A percentile compares a stretch with the other conserved stretches of the same genome.
Evolutionary conservation across 1,284 basidiomycete genomes (phyloP).

Genomic region (Cryptococcus wingfieldii): DNA sequence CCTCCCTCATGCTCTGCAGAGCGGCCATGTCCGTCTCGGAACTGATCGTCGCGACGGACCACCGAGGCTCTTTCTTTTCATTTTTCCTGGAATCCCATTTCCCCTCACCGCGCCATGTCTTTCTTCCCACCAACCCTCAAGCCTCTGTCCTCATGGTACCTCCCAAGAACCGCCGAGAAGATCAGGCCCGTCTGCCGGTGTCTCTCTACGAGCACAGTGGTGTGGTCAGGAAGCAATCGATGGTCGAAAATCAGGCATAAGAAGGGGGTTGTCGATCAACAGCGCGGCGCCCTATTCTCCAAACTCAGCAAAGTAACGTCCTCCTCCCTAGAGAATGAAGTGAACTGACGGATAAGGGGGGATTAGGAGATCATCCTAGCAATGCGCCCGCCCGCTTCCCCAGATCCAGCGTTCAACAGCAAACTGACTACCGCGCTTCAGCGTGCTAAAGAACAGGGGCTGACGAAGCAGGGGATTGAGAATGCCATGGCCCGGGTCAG

Average conservation of each 20-base stretch:
- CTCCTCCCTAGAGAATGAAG: constrained; percentile 36
- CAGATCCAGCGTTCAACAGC: constrained; percentile 62
- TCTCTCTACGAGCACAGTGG: constrained; percentile 8
- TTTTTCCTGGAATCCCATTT: neutral
- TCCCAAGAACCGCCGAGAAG: too few relatives aligned
- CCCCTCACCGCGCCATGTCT: neutral
- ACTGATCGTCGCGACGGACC: neutral
- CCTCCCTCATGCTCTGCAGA: neutral
- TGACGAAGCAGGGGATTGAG: constrained; percentile 74
- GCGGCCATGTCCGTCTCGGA: neutral
- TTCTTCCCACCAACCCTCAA: neutral
- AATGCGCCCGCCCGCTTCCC: constrained; percentile 61
- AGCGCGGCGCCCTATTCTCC: constrained; percentile 60
- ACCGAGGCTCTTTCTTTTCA: neutral
- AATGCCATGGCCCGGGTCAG: constrained; percentile 64
- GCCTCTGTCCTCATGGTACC: neutral
- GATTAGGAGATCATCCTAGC: constrained; percentile 66
- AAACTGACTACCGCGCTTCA: constrained; percentile 61
- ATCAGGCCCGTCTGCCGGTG: constrained; percentile 7
- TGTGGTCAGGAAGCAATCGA: constrained; percentile 33
- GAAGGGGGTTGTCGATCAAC: constrained; percentile 68
- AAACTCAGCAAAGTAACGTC: constrained; percentile 62
- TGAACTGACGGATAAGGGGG: neutral
- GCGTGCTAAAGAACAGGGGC: constrained; percentile 60
- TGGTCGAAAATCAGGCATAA: constrained; percentile 85